Evolutionary conservation across 75 land plant genomes (phyloP).

Genomic region (Isoetes taiwanensis): DNA sequence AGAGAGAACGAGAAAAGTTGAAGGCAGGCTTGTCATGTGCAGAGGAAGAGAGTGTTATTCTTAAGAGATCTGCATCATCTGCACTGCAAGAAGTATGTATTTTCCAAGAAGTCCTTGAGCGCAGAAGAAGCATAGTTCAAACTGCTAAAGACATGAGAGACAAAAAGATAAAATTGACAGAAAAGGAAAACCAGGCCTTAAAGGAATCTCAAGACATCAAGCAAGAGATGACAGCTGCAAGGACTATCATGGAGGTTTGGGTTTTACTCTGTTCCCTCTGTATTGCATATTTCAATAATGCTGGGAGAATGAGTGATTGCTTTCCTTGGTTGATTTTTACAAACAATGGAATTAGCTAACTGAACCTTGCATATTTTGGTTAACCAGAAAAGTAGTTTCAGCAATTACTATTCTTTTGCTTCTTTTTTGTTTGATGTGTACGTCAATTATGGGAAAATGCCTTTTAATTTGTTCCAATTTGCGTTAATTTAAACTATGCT

Average conservation of each 20-base stretch:
- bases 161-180: constrained; percentile 33
- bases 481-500: not conserved
- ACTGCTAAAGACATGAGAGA: constrained; percentile 32
- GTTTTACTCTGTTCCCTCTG: not conserved
- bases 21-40: constrained; percentile 22
- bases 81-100: constrained; percentile 36
- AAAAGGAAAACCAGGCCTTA: constrained; percentile 36
- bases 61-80: constrained; percentile 25
- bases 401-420: too few species aligned
- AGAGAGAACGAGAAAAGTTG: constrained; percentile 22
- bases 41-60: constrained; percentile 24
- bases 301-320: too few species aligned
- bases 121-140: constrained; percentile 26
- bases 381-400: too few species aligned
- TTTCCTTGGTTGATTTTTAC: not conserved
- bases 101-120: constrained; percentile 20
- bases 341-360: not conserved
- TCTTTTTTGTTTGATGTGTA: not conserved
- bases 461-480: not conserved
- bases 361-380: too few species aligned
- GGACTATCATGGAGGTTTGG: constrained; percentile 9
- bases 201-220: constrained; percentile 33
- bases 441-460: too few species aligned
- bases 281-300: not conserved
- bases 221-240: constrained; percentile 31